phyloP scores from a whole-genome alignment of 305 asterid genomes.

The Fraxinus paxiana region DNA sequence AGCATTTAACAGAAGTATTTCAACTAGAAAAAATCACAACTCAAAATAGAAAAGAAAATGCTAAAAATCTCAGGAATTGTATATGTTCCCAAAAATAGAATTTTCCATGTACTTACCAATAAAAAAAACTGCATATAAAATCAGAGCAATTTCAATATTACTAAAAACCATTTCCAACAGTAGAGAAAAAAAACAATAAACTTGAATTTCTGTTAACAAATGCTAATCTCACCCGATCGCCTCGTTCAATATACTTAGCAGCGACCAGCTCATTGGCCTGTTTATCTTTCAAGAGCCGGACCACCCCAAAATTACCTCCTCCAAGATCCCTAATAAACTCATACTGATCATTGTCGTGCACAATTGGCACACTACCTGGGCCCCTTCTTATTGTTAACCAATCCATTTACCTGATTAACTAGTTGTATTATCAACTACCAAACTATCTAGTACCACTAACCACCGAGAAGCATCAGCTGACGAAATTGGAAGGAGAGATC shows the following conservation, averaged over 20 bases:
- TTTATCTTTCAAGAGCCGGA: slow-evolving; percentile 50
- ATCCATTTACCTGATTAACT: slow-evolving; percentile 30
- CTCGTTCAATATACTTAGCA: slow-evolving; percentile 54
- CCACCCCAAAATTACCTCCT: slow-evolving; percentile 50
- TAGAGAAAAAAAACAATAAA: background rate
- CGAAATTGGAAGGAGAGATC: slow-evolving; percentile 3
- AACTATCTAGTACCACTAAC: slow-evolving; percentile 7
- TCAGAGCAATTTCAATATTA: slow-evolving; percentile 1
- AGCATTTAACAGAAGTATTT: background rate
- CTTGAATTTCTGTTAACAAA: background rate
- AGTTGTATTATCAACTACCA: background rate
- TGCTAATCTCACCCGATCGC: slow-evolving; percentile 37
- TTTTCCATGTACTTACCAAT: background rate
- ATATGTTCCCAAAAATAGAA: background rate
- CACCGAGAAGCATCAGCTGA: slow-evolving; percentile 7
- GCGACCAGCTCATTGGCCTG: slow-evolving; percentile 53
- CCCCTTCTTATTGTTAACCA: slow-evolving; percentile 27
- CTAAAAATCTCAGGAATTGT: background rate
- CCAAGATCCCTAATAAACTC: slow-evolving; percentile 47
- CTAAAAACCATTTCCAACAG: slow-evolving; percentile 3
- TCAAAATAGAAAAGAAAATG: slow-evolving; percentile 5
- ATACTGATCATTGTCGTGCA: slow-evolving; percentile 49
- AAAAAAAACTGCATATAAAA: slow-evolving; percentile 7
- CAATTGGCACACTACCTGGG: slow-evolving; percentile 44
- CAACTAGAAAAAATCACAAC: background rate